Base-by-base conservation (phyloP, 768 basidiomycete species). In the Suillus lakei region DNA sequence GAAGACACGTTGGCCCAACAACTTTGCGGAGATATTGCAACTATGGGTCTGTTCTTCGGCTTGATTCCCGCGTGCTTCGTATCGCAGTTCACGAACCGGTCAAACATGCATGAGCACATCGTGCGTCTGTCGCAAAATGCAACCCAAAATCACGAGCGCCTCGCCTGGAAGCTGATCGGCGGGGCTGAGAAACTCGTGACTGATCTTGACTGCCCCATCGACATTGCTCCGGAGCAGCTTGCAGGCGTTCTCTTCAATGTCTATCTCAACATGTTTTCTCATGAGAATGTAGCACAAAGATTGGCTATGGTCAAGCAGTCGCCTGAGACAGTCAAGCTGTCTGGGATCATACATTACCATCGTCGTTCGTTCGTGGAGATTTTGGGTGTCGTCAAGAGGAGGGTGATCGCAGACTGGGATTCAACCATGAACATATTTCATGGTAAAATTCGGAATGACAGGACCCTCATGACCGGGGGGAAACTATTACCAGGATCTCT, bases 331-430 rank as follows among this genome's bases (percentile, higher is more conserved):
- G 9, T 68, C 12, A 48, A 46, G 0, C 63, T 62, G 15, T 68
- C 72, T 13, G 70, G 64, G 36, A 65, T 77, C 36, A 32, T 81
- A 26, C 84, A 84, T 65, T 88, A 89, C 67, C 79, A 73, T 12
- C 81, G 88, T 15, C 76, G 76, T 43, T 82, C 80, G 38, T 87
- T 88, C 60, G 85, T 76, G 1, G 67, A 77, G 3, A 72, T 90
- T 48, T 72, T 89, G 18, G 69, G 70, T 18, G 68, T 81, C 15
- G 74, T 86, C 39, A 81, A 80, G 64, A 72, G 72, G 26, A 73
- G 77, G 44, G 71, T 81, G 8, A 64, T 66, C 28, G 68, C 74
- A 2, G 73, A 82, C 51, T 90, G 89, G 89, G 59, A 32, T 0
- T 64, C 72, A 28, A 73, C 78, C 12, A 80, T 90, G 78, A 67